Evolutionary conservation across 805 yeast genomes (phyloP).

Genomic region (Deakozyma indianensis): DNA sequence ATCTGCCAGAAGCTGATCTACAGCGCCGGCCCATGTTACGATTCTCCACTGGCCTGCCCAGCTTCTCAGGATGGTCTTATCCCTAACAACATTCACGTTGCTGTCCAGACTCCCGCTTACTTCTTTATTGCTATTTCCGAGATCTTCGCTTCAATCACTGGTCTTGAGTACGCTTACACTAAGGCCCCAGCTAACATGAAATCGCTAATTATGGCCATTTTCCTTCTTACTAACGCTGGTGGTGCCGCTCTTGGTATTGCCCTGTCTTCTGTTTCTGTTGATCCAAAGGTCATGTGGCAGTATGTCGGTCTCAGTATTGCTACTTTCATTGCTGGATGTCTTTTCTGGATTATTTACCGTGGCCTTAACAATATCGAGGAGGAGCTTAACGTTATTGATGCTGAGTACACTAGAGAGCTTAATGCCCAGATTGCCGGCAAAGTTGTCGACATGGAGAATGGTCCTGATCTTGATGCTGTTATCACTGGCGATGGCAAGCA

Average conservation of each 20-base stretch:
- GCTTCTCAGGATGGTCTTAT: constrained; percentile 19
- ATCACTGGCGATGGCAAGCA: neutral
- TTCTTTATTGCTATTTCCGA: constrained; percentile 61
- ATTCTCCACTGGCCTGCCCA: constrained; percentile 42
- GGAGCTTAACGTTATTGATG: constrained; percentile 39
- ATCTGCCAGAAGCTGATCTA: constrained; percentile 60
- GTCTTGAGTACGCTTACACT: constrained; percentile 72
- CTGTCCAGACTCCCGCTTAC: constrained; percentile 61
- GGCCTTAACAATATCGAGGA: constrained; percentile 44
- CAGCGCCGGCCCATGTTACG: constrained; percentile 59
- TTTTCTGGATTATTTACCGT: constrained; percentile 48
- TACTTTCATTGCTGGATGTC: constrained; percentile 41
- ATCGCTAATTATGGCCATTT: constrained; percentile 45
- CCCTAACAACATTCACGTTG: constrained; percentile 50
- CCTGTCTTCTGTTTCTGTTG: constrained; percentile 46
- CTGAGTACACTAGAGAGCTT: constrained; percentile 16
- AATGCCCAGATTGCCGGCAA: constrained; percentile 8
- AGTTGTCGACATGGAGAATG: neutral
- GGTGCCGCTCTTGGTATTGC: constrained; percentile 71
- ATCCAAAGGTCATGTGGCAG: constrained; percentile 61
- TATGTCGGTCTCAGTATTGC: constrained; percentile 49
- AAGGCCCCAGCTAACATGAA: constrained; percentile 64
- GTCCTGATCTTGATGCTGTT: neutral
- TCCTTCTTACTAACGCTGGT: constrained; percentile 58
- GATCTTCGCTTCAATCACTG: constrained; percentile 68